Evolutionary conservation across 805 yeast species (phyloP), one percentile per base, ranked within the genome.

Genomic region (Metschnikowia bowlesiae): DNA sequence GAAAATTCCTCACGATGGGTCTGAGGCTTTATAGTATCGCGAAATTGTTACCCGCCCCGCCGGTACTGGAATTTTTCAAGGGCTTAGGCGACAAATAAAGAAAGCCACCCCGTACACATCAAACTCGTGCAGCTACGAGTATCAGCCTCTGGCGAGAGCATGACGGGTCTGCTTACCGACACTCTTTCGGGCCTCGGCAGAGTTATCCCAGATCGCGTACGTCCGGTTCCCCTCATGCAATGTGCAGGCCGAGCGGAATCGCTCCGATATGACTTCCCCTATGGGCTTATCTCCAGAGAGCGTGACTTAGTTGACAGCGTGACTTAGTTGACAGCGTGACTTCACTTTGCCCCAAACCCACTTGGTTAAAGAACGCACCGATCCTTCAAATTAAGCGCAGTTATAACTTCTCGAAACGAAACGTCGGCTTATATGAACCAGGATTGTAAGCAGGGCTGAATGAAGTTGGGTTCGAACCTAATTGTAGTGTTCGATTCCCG

Each of bases 31-130:
- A 47, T 54, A 56, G 51, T 51, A 47, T 46, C 39, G 34, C 46
- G 42, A 28, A 14, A 38, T 39, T 4, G 58, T 56, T 54, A 54
- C 58, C 60, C 56, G 54, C 50, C 49, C 28, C 36, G n/a, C 5
- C 22, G 8, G 5, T 18, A 3, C 31, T 32, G n/a, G n/a, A n/a
- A 16, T 26, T 33, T n/a, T 22, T 9, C 38, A 42, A 39, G 28
- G 43, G 43, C 43, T 29, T 29, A 14, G 32, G 8, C n/a, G 28
- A 18, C 11, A 8, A 13, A 2, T n/a, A 11, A 39, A 6, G 6
- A 8, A 16, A 8, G 5, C 13, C 16, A n/a, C 22, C 22, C 22
- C 22, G 5, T 5, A 4, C 8, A 11, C 36, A 32, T 11, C n/a
- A 13, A 13, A 33, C 1, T n/a, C 9, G 6, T 5, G 5, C n/a